A percentile compares a stretch with the other conserved stretches of the same genome.
These are phyloP conservation scores for Prorocentrum cordatum DNA, from an alignment of 169 alveolate genomes.

Conservation along the genomic window DNA sequence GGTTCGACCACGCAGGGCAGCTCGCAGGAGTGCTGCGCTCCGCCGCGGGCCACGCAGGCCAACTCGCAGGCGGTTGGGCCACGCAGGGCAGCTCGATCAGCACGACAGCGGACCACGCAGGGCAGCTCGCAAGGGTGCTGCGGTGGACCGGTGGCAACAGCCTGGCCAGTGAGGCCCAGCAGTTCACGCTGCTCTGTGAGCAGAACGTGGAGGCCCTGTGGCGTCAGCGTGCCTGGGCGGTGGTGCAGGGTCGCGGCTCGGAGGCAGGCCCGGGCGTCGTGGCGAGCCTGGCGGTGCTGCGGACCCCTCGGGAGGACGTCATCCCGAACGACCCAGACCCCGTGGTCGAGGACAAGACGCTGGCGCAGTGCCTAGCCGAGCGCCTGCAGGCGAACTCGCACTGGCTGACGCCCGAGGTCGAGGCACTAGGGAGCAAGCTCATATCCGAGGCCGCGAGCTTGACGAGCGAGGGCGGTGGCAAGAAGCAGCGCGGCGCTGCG, in stretches of 20 bases:
- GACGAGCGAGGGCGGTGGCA: too few species aligned
- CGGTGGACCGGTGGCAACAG: constrained; percentile 28
- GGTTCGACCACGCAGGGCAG: too few species aligned
- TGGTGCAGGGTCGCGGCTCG: constrained; percentile 22
- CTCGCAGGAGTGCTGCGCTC: too few species aligned
- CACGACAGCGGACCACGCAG: not conserved
- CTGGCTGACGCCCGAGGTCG: constrained; percentile 27
- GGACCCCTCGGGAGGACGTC: constrained; percentile 43
- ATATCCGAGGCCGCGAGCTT: too few species aligned
- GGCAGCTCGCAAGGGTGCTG: not conserved
- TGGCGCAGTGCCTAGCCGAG: not conserved
- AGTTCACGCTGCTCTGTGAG: constrained; percentile 47
- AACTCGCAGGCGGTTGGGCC: too few species aligned
- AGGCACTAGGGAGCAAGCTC: too few species aligned
- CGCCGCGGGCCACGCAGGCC: too few species aligned
- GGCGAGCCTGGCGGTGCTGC: constrained; percentile 44
- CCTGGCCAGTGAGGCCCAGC: constrained; percentile 29
- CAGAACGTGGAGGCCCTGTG: constrained; percentile 56
- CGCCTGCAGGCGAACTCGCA: constrained; percentile 22
- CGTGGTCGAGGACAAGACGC: not conserved
- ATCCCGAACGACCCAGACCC: constrained; percentile 49
- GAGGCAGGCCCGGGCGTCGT: constrained; percentile 24
- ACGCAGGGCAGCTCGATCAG: too few species aligned
- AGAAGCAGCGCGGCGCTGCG: too few species aligned
- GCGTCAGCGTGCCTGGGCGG: constrained; percentile 42